phyloP scores from a whole-genome alignment of 2,329 filamentous ascomycete species.

The Paracamarosporium sp. region DNA sequence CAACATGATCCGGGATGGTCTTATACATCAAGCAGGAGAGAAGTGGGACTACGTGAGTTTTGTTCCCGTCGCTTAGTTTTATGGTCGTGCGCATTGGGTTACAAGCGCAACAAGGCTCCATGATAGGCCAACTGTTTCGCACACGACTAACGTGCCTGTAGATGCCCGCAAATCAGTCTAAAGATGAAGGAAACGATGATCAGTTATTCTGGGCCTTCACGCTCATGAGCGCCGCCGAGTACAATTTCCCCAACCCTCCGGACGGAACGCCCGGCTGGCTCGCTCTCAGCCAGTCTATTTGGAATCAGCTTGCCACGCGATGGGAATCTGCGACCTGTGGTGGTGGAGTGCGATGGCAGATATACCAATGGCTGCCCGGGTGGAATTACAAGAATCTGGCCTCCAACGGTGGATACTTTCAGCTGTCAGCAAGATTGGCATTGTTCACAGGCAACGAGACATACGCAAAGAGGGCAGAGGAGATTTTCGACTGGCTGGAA shows the following conservation, averaged over 20 bases:
- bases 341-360: constrained; percentile 41
- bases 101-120: neutral
- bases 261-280: constrained; percentile 48
- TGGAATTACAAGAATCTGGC: constrained; percentile 42
- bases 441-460: constrained; percentile 39
- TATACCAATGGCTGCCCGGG: constrained; percentile 33
- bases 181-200: constrained; percentile 59
- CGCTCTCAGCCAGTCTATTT: constrained; percentile 45
- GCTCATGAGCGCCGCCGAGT: constrained; percentile 62
- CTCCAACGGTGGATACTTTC: constrained; percentile 41
- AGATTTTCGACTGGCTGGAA: constrained; percentile 35
- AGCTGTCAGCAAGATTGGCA: constrained; percentile 37
- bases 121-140: neutral
- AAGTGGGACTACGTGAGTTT: constrained; percentile 20
- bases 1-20: constrained; percentile 62
- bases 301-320: constrained; percentile 36
- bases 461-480: constrained; percentile 37
- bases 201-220: constrained; percentile 64
- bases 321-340: constrained; percentile 31
- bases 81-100: neutral
- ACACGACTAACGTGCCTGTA: neutral
- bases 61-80: neutral
- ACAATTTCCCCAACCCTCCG: constrained; percentile 50
- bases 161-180: constrained; percentile 35
- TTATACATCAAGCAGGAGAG: constrained; percentile 28